These are phyloP conservation scores for Skeletonema menzelii DNA, from an alignment of 108 stramenopile species.

Conservation along the genomic window DNA sequence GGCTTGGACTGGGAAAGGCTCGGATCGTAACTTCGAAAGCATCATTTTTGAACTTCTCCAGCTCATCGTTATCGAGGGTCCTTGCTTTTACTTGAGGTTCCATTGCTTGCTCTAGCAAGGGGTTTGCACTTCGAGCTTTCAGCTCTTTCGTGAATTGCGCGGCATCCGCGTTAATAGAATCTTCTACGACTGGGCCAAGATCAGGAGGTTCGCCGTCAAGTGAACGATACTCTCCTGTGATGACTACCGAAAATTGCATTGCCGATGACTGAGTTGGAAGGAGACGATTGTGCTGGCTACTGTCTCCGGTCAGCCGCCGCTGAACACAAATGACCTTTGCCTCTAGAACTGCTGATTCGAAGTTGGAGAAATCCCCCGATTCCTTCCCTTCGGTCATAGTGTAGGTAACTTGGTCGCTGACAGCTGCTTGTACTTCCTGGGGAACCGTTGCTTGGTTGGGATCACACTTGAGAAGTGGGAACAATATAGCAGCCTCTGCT, in stretches of 20 bases:
- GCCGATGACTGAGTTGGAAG: constrained; percentile 20
- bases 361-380: not conserved
- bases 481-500: not conserved
- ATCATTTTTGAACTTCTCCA: not conserved
- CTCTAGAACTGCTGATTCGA: not conserved
- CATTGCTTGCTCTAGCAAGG: constrained; percentile 2
- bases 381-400: not conserved
- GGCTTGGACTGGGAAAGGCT: constrained; percentile 6
- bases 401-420: not conserved
- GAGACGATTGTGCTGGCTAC: not conserved
- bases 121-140: constrained; percentile 15
- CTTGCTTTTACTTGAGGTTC: constrained; percentile 1
- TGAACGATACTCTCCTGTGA: constrained; percentile 28
- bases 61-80: not conserved
- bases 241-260: constrained; percentile 27
- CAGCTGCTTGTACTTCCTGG: not conserved
- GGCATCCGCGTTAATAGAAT: constrained; percentile 35
- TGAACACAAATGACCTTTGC: not conserved
- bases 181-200: constrained; percentile 20
- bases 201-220: constrained; percentile 2
- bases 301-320: not conserved
- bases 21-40: not conserved
- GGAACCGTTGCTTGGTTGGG: not conserved
- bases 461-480: not conserved
- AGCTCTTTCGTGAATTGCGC: constrained; percentile 23